Evolutionary conservation across 495 filamentous ascomycete genomes (phyloP).

Genomic region (Letharia lupina): DNA sequence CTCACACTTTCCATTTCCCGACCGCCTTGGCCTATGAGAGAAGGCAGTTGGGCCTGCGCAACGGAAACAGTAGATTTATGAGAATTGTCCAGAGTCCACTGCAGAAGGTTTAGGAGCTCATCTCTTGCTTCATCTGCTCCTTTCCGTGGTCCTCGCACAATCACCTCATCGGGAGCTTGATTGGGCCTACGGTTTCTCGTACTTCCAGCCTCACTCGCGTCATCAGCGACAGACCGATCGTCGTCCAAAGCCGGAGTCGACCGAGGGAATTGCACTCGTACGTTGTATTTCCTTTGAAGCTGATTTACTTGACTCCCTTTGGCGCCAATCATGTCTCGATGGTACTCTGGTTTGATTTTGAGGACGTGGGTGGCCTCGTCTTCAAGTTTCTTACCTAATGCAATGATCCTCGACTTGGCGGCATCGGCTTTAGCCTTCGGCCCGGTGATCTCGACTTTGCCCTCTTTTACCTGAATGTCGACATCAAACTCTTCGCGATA

Average conservation of each 20-base stretch:
- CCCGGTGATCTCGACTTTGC: conserved; percentile 64
- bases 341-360: conserved; percentile 82
- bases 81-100: conserved; percentile 81
- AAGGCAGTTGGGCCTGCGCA: conserved; percentile 77
- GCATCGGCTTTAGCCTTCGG: conserved; percentile 73
- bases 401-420: conserved; percentile 65
- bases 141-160: conserved; percentile 80
- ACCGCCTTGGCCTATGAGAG: conserved; percentile 81
- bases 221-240: conserved; percentile 59
- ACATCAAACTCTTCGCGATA: conserved; percentile 96
- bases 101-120: conserved; percentile 75
- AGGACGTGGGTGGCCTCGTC: conserved; percentile 79
- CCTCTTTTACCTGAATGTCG: conserved; percentile 78
- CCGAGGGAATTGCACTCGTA: conserved; percentile 89
- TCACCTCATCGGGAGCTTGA: conserved; percentile 81
- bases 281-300: conserved; percentile 76
- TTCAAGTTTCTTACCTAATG: conserved; percentile 67
- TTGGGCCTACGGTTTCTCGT: conserved; percentile 51
- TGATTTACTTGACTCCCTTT: conserved; percentile 58
- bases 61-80: conserved; percentile 70
- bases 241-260: conserved; percentile 48
- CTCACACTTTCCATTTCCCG: conserved; percentile 85
- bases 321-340: conserved; percentile 64
- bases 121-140: conserved; percentile 85
- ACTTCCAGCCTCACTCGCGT: conserved; percentile 58